These are phyloP conservation scores for Podaxis rugospora DNA, from an alignment of 768 basidiomycete species.

Conservation along the genomic window DNA sequence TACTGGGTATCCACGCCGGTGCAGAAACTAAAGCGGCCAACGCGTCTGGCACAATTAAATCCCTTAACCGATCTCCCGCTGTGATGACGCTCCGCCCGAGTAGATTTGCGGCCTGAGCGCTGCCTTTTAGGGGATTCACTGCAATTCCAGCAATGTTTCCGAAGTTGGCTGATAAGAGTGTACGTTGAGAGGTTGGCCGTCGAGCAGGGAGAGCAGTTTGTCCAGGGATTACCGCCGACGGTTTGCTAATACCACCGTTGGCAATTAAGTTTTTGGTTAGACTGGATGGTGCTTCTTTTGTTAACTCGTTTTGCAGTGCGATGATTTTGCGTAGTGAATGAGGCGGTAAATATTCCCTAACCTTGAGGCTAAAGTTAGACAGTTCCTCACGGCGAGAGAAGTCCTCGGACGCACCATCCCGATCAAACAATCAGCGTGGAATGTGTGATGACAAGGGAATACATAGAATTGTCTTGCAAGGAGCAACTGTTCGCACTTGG, in stretches of 20 bases:
- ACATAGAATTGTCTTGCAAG: conserved; percentile 94
- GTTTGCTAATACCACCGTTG: conserved; percentile 29
- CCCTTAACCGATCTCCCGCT: conserved; percentile 85
- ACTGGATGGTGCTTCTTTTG: conserved; percentile 40
- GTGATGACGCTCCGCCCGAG: conserved; percentile 79
- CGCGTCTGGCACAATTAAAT: conserved; percentile 92
- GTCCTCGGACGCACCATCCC: conserved; percentile 62
- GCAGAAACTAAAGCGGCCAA: conserved; percentile 80
- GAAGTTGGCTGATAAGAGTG: conserved; percentile 76
- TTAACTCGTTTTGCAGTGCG: conserved; percentile 77
- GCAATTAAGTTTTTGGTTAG: conserved; percentile 17
- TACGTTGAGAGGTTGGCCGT: conserved; percentile 51
- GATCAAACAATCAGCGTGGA: conserved; percentile 97
- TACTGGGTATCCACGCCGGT: conserved; percentile 72
- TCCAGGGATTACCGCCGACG: conserved; percentile 22
- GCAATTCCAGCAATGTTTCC: conserved; percentile 27
- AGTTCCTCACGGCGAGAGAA: background rate
- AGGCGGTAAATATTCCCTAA: conserved; percentile 86
- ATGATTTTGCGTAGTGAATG: conserved; percentile 81
- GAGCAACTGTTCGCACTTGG: conserved; percentile 70
- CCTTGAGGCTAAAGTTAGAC: conserved; percentile 43
- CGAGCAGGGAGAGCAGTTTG: conserved; percentile 27
- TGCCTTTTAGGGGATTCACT: conserved; percentile 52
- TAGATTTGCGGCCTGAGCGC: conserved; percentile 60
- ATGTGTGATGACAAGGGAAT: conserved; percentile 96